phyloP scores from a whole-genome alignment of 805 yeast species.

The Brettanomyces custersianus region DNA sequence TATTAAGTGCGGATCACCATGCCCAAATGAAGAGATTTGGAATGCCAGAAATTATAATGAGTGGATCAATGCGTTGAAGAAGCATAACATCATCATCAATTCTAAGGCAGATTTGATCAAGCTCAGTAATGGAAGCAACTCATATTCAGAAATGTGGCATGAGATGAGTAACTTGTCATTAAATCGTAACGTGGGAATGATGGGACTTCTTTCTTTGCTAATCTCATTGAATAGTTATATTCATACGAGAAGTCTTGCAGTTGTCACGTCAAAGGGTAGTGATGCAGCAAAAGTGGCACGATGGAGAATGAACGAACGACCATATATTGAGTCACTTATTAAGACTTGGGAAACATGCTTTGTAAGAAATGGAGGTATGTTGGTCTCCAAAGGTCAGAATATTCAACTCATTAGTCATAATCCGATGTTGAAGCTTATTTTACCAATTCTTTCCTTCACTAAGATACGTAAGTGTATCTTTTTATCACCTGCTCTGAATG shows the following conservation, averaged over 20 bases:
- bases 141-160: slow-evolving; percentile 43
- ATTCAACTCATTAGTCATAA: slow-evolving; percentile 38
- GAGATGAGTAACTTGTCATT: slow-evolving; percentile 34
- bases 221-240: slow-evolving; percentile 63
- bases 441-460: slow-evolving; percentile 60
- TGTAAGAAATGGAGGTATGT: slow-evolving; percentile 53
- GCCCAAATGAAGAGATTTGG: slow-evolving; percentile 55
- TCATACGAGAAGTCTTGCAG: slow-evolving; percentile 37
- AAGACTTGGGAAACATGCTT: slow-evolving; percentile 63
- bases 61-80: slow-evolving; percentile 39
- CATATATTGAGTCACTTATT: slow-evolving; percentile 46
- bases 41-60: slow-evolving; percentile 36
- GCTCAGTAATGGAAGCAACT: slow-evolving; percentile 44
- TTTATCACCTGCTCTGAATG: slow-evolving; percentile 50
- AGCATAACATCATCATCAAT: slow-evolving; percentile 33
- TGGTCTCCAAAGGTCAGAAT: slow-evolving; percentile 44
- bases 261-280: slow-evolving; percentile 23
- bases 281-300: slow-evolving; percentile 40
- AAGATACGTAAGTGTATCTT: slow-evolving; percentile 57
- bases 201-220: slow-evolving; percentile 45
- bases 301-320: slow-evolving; percentile 61
- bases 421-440: slow-evolving; percentile 51
- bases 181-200: slow-evolving; percentile 34
- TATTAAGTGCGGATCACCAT: slow-evolving; percentile 57
- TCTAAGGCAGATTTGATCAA: slow-evolving; percentile 48